These are phyloP conservation scores for Iris macrosiphon DNA, from an alignment of 106 monocot genomes.

Conservation along the genomic window DNA sequence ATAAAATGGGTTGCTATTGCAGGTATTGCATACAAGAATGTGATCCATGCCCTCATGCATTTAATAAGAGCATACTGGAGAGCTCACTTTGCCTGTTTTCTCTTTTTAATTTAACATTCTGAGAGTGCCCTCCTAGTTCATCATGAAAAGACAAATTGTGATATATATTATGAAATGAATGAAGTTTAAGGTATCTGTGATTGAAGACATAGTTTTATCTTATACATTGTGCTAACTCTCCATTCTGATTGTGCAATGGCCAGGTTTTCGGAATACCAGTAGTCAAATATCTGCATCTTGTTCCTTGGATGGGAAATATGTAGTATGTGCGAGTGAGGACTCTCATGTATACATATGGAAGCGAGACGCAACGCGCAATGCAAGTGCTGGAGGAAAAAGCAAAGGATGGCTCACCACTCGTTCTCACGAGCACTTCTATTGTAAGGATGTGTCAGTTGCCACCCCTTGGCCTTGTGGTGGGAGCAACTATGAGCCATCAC, in stretches of 20 bases:
- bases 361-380: conserved; percentile 16
- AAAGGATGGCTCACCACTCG: conserved; percentile 54
- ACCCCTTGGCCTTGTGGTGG: conserved; percentile 70
- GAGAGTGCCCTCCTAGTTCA: too few species aligned
- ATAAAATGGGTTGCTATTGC: too few species aligned
- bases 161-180: too few species aligned
- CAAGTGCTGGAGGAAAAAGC: conserved; percentile 12
- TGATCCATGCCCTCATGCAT: too few species aligned
- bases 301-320: conserved; percentile 60
- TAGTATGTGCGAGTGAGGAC: conserved; percentile 90
- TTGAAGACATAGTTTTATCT: too few species aligned
- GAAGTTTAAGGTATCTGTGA: too few species aligned
- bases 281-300: conserved; percentile 92
- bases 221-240: neutral
- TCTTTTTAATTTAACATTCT: too few species aligned
- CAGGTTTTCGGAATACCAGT: conserved; percentile 89
- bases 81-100: too few species aligned
- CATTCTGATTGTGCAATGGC: neutral
- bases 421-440: conserved; percentile 78
- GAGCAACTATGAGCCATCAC: conserved; percentile 11
- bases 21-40: too few species aligned
- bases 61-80: too few species aligned
- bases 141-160: too few species aligned
- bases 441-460: conserved; percentile 82
- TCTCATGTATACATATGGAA: conserved; percentile 94